Evolutionary conservation across 2,329 filamentous ascomycete genomes (phyloP), one percentile per base, ranked within the genome.

Genomic region (Sclerotinia minor): DNA sequence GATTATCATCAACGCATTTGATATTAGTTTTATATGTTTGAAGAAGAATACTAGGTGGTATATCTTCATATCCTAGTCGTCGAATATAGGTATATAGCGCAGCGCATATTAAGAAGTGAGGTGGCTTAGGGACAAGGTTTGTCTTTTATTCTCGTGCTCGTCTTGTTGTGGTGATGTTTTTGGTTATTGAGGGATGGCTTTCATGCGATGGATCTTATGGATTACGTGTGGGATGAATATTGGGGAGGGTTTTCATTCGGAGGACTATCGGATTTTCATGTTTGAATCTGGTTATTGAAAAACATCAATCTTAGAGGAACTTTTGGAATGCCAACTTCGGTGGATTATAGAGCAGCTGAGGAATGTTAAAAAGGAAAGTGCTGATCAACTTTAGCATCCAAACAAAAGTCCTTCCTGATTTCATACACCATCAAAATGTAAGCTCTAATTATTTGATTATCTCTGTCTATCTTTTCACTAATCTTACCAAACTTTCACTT

Each of bases 361-460:
- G 21, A 32, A 15, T 41, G 38, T 15, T 41, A 53, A 13, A 53
- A 65, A 4, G 19, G 63, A 24, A 65, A 58, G 63, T 47, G 50
- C 63, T 65, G 63, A 65, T 35, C 50, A 45, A 24, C 26, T 11
- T 11, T 45, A 55, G 41, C 15, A 57, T 24, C 17, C 19, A 38
- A 38, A 50, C 32, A 53, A 44, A 57, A 41, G 17, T 11, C 60
- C 54, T 64, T 32, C 63, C 52, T 38, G 21, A 65, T 65, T 35
- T 4, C 38, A 6, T 2, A 15, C 9, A 55, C 26, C 38, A n/a
- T 19, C 47, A 67, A 50, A 26, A 67, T 67, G 64, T 67, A 61
- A 67, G 64, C 32, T 53, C 11, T 17, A n/a, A n/a, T n/a, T n/a
- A 58, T 44, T 32, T 13, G 1, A 32, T n/a, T 13, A 49, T 41